Evolutionary conservation across 805 yeast species (phyloP).

Genomic region (Yarrowia sp.): DNA sequence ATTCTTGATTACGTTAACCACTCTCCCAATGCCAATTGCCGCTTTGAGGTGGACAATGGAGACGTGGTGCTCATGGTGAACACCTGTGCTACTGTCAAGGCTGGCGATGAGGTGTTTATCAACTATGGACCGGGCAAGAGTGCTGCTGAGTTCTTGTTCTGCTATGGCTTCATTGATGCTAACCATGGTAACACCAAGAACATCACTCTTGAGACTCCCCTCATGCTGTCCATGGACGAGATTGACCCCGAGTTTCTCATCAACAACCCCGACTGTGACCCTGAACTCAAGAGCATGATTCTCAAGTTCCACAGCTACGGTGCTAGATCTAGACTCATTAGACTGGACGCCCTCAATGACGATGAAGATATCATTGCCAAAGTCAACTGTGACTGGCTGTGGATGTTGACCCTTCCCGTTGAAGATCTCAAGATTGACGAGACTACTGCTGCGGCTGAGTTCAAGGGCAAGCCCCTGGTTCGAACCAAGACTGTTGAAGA

Average conservation of each 20-base stretch:
- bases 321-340: slow-evolving; percentile 10
- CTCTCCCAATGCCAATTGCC: slow-evolving; percentile 45
- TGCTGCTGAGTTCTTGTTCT: slow-evolving; percentile 51
- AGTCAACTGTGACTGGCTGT: slow-evolving; percentile 38
- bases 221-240: slow-evolving; percentile 19
- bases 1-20: slow-evolving; percentile 63
- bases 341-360: slow-evolving; percentile 14
- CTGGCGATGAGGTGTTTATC: slow-evolving; percentile 48
- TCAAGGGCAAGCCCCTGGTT: slow-evolving; percentile 4
- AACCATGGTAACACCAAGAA: slow-evolving; percentile 13
- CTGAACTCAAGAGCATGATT: slow-evolving; percentile 34
- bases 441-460: slow-evolving; percentile 19
- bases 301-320: slow-evolving; percentile 38
- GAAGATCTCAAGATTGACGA: slow-evolving; percentile 33
- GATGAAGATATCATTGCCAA: slow-evolving; percentile 22
- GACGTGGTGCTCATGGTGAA: slow-evolving; percentile 40
- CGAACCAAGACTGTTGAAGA: slow-evolving; percentile 11
- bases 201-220: slow-evolving; percentile 11
- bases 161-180: slow-evolving; percentile 51
- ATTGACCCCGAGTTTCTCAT: slow-evolving; percentile 11
- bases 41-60: slow-evolving; percentile 50
- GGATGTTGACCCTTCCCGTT: slow-evolving; percentile 34
- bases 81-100: neutral
- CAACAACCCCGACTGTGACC: slow-evolving; percentile 19
- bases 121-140: slow-evolving; percentile 51